phyloP scores from a whole-genome alignment of 2,329 filamentous ascomycete species.

The Triangularia setosa region DNA sequence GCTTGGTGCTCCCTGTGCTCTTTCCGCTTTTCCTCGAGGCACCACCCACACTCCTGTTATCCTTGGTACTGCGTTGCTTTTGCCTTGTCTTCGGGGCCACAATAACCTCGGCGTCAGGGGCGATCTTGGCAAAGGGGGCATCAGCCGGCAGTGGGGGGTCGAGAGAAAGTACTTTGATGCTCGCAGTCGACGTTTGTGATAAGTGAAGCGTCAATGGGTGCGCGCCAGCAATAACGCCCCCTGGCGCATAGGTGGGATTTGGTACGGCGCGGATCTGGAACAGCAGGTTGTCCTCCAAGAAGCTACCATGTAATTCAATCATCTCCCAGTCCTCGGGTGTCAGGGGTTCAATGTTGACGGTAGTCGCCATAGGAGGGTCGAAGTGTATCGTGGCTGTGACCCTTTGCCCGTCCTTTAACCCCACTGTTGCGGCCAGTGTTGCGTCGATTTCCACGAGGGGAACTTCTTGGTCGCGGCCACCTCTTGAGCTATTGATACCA shows the following conservation, averaged over 20 bases:
- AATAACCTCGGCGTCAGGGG: slow-evolving; percentile 91
- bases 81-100: slow-evolving; percentile 88
- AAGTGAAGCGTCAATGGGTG: slow-evolving; percentile 90
- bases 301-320: slow-evolving; percentile 94
- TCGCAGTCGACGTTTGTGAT: slow-evolving; percentile 92
- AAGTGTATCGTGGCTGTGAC: slow-evolving; percentile 70
- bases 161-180: slow-evolving; percentile 81
- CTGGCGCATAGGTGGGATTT: slow-evolving; percentile 66
- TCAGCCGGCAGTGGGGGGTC: slow-evolving; percentile 66
- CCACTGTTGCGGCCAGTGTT: slow-evolving; percentile 72
- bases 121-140: slow-evolving; percentile 83
- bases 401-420: slow-evolving; percentile 77
- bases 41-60: slow-evolving; percentile 75
- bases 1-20: slow-evolving; percentile 65
- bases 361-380: slow-evolving; percentile 86
- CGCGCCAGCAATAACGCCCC: slow-evolving; percentile 49
- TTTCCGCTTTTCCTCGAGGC: slow-evolving; percentile 75
- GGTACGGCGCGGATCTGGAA: slow-evolving; percentile 90
- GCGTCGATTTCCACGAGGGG: slow-evolving; percentile 82
- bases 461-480: slow-evolving; percentile 68
- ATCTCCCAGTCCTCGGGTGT: slow-evolving; percentile 98
- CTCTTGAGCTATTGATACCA: slow-evolving; percentile 58
- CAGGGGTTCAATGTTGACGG: slow-evolving; percentile 92
- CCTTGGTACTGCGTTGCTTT: slow-evolving; percentile 63
- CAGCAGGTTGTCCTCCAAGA: slow-evolving; percentile 88